Base-by-base conservation (phyloP, 345 rosid genomes). In the Dipteronia sinensis region DNA sequence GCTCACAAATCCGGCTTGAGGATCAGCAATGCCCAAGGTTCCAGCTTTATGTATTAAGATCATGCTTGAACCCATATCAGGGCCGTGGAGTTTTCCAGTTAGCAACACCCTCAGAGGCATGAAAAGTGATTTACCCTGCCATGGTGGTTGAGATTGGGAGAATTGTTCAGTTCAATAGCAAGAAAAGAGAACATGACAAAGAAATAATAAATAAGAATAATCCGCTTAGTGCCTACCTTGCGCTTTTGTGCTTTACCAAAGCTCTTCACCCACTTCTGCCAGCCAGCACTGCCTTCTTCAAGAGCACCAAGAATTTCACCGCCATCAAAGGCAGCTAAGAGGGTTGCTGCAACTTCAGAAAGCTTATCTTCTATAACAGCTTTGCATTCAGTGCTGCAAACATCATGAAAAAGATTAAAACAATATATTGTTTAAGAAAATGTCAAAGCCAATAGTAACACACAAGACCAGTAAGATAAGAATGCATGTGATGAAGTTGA, bases 191-290 rank as follows among this genome's bases (percentile, higher is more conserved):
- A 34, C 23, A 59, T n/a, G 11, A 46, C 65, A 49, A 72, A 58
- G 46, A 34, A 51, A 63, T 10, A 62, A n/a, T 40, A 22, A 22
- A 64, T 2, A 29, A 6, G 31, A 66, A 8, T 46, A 10, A 69
- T 42, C 20, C 3, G n/a, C 49, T 66, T 12, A 65, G 70, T 67
- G 82, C 81, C 77, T 29, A 91, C 98, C 90, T 95, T 92, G 86
- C 97, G 97, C 73, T 92, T 92, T 69, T 85, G 67, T 25, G 91
- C 76, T 87, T 92, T 92, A 76, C 98, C 94, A 46, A 93, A 93
- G 79, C 84, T 83, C 88, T 95, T 95, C 74, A 89, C 97, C 97
- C 98, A 93, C 82, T 86, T 93, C 89, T 93, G 87, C 99, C 99
- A 93, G 63, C 93, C 97, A 27, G 89, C 79, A 71, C 25, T 87